A percentile compares a stretch with the other conserved stretches of the same genome.
Conservation (phyloP, 106 monocot species). For the Cymbidium sinense region DNA sequence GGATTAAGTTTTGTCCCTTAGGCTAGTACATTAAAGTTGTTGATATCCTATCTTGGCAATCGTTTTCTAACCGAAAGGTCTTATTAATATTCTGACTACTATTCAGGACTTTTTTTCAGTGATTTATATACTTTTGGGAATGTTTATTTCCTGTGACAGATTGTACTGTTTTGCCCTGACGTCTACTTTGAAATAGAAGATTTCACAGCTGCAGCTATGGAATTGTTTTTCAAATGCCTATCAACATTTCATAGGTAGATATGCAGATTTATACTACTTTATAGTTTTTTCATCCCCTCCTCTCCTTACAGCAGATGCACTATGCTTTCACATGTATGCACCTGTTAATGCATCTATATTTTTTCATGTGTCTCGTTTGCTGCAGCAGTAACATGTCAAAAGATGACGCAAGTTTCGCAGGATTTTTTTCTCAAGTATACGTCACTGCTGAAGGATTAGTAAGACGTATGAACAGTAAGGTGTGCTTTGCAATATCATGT, state of each 20-base stretch:
- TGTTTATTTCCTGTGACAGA: slow-evolving; percentile 34
- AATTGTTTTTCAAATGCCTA: slow-evolving; percentile 60
- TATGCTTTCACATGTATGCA: not conserved
- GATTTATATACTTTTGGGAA: not conserved
- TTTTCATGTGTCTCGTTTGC: slow-evolving; percentile 6
- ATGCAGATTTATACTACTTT: not conserved
- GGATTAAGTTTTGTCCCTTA: not conserved
- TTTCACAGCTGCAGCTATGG: slow-evolving; percentile 40
- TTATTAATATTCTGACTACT: not conserved
- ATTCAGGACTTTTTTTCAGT: not conserved
- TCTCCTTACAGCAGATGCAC: not conserved
- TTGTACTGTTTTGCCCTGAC: slow-evolving; percentile 59
- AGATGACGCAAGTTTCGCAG: slow-evolving; percentile 11
- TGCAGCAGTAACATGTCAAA: slow-evolving; percentile 28
- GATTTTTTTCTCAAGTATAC: slow-evolving; percentile 41
- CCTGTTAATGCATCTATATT: not conserved
- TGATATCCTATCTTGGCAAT: not conserved
- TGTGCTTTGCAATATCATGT: slow-evolving; percentile 4
- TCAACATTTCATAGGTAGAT: slow-evolving; percentile 53
- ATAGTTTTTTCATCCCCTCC: not conserved
- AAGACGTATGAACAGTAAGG: slow-evolving; percentile 37
- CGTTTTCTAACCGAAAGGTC: not conserved
- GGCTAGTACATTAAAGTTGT: not conserved
- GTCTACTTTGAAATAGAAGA: slow-evolving; percentile 50
- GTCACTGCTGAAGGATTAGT: slow-evolving; percentile 39